Percentiles rank a stretch among this genome's conserved stretches.
Evolutionary conservation across 805 yeast genomes (phyloP).

Genomic region (Zygotorulaspora sp.): DNA sequence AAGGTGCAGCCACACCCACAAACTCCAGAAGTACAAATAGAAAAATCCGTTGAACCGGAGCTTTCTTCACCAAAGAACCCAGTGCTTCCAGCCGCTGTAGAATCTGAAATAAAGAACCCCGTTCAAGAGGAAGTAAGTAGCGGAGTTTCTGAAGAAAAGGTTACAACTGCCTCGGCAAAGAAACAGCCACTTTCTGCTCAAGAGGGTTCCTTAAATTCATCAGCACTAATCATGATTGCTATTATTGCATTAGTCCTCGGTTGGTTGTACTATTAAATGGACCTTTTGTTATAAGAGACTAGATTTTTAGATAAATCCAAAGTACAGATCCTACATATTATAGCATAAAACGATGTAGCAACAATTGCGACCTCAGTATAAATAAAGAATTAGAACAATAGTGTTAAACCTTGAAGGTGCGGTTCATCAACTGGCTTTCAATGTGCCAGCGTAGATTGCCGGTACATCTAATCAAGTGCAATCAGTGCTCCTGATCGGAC

Average conservation of each 20-base stretch:
- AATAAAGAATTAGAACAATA: constrained; percentile 8
- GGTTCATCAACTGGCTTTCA: too few species aligned
- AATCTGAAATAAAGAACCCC: constrained; percentile 6
- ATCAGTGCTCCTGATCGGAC: too few species aligned
- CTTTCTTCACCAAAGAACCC: constrained; percentile 20
- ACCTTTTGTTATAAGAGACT: not conserved
- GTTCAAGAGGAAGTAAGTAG: constrained; percentile 16
- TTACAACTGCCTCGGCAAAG: constrained; percentile 33
- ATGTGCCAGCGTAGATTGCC: too few species aligned
- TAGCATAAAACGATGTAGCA: not conserved
- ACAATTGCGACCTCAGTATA: too few species aligned
- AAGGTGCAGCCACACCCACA: constrained; percentile 6
- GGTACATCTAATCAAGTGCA: too few species aligned
- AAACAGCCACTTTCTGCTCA: constrained; percentile 26
- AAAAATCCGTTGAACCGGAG: constrained; percentile 19
- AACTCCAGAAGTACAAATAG: constrained; percentile 7
- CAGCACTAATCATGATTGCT: constrained; percentile 50
- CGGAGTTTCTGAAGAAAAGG: constrained; percentile 42
- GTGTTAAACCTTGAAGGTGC: too few species aligned
- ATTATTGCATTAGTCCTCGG: constrained; percentile 55
- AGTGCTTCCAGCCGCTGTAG: constrained; percentile 6
- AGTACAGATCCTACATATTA: not conserved
- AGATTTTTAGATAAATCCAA: constrained; percentile 2
- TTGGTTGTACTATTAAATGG: constrained; percentile 58
- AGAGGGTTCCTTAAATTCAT: constrained; percentile 50